phyloP scores from a whole-genome alignment of 2,329 filamentous ascomycete genomes.

The Aspergillus tamarii region DNA sequence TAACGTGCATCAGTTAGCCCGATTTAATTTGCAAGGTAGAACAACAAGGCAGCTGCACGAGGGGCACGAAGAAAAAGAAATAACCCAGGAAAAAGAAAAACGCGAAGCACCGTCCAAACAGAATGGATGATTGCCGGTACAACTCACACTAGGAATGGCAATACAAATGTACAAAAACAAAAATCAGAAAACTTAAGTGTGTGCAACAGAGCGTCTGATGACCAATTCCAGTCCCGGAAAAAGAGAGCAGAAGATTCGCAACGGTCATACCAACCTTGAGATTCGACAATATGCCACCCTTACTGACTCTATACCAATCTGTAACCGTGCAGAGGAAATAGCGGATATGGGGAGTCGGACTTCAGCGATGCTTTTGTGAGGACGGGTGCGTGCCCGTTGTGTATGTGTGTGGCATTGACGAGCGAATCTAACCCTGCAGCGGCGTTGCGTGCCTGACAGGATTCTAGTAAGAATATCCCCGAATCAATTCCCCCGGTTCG shows the following conservation, averaged over 20 bases:
- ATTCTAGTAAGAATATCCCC: constrained; percentile 18
- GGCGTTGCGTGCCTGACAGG: constrained; percentile 22
- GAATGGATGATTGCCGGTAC: constrained; percentile 9
- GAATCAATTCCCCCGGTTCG: constrained; percentile 6
- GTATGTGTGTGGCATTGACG: constrained; percentile 27
- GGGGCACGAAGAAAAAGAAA: constrained; percentile 11
- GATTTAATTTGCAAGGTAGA: constrained; percentile 8
- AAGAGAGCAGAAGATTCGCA: constrained; percentile 5
- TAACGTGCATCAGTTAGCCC: constrained; percentile 20
- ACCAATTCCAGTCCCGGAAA: constrained; percentile 14
- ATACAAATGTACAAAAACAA: not conserved
- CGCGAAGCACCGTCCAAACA: constrained; percentile 12
- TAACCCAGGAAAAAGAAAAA: constrained; percentile 12
- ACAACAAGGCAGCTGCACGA: constrained; percentile 20
- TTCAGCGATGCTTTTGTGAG: constrained; percentile 31
- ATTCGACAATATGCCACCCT: constrained; percentile 11
- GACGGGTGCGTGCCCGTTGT: constrained; percentile 23
- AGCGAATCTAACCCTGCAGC: constrained; percentile 17
- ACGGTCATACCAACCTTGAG: constrained; percentile 12
- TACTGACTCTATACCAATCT: constrained; percentile 22
- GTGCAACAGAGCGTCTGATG: constrained; percentile 16
- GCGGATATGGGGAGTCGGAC: constrained; percentile 34
- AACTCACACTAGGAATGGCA: constrained; percentile 10
- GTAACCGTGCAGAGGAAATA: constrained; percentile 22
- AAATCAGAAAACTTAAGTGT: not conserved